These are phyloP conservation scores for Melastoma candidum DNA, from an alignment of 441 rosid species.

Conservation along the genomic window DNA sequence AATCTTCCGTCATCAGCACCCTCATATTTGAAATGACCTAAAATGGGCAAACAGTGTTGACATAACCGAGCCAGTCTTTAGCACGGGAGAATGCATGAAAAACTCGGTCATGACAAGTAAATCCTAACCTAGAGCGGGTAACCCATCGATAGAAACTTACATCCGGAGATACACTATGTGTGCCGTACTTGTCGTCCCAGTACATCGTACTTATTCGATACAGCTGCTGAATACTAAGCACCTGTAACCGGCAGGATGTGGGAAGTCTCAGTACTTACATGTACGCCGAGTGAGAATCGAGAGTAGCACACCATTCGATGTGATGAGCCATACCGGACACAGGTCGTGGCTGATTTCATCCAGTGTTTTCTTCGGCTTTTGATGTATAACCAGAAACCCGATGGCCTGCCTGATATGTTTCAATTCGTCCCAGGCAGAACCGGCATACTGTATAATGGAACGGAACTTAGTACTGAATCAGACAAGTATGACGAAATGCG, in stretches of 20 bases:
- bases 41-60: too few relatives aligned
- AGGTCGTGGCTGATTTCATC: constrained; percentile 38
- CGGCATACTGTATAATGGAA: constrained; percentile 63
- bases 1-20: constrained; percentile 97
- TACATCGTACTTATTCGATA: constrained; percentile 98
- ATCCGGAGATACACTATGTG: constrained; percentile 84
- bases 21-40: constrained; percentile 96
- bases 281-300: not conserved
- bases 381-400: constrained; percentile 81
- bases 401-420: constrained; percentile 77
- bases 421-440: constrained; percentile 74
- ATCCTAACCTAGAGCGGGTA: constrained; percentile 14
- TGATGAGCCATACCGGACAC: constrained; percentile 64
- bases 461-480: not conserved
- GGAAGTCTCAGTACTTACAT: constrained; percentile 1
- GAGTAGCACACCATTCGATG: not conserved
- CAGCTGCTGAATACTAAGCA: constrained; percentile 90
- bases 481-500: constrained; percentile 1
- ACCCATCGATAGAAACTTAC: constrained; percentile 45
- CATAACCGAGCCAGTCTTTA: too few relatives aligned
- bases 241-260: constrained; percentile 32
- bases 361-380: too few relatives aligned
- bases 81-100: too few relatives aligned
- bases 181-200: constrained; percentile 99
- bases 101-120: constrained; percentile 4